These are phyloP conservation scores for Podila epigama DNA, from an alignment of 192 early-diverging fungal species.

Conservation along the genomic window DNA sequence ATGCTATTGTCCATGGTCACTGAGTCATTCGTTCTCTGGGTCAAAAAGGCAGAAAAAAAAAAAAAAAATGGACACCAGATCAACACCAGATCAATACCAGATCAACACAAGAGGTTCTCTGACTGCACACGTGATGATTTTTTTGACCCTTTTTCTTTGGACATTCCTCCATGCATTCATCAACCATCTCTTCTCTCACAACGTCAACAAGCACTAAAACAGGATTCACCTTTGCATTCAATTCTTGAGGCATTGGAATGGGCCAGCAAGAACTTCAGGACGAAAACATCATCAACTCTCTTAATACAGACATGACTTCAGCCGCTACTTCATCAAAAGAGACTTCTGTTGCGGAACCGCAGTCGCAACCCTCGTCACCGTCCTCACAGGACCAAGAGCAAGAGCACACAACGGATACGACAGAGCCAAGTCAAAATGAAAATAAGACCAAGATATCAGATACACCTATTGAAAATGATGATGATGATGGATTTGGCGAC, in stretches of 20 bases:
- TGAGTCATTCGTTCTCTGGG: neutral
- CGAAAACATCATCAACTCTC: neutral
- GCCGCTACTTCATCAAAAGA: neutral
- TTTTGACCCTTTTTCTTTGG: too few relatives aligned
- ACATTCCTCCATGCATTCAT: too few relatives aligned
- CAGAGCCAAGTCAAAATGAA: neutral
- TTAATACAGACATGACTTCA: neutral
- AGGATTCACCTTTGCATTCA: too few relatives aligned
- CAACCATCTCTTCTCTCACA: too few relatives aligned
- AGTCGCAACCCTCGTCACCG: too few relatives aligned
- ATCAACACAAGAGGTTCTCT: too few relatives aligned
- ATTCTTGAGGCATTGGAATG: slow-evolving; percentile 1
- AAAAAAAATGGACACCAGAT: neutral
- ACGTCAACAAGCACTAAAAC: too few relatives aligned
- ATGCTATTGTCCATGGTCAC: slow-evolving; percentile 21
- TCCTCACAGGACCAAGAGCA: neutral
- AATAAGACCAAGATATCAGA: neutral
- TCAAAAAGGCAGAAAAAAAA: neutral
- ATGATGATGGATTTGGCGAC: slow-evolving; percentile 15
- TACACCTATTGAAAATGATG: neutral
- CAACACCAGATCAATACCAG: too few relatives aligned
- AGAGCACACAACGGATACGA: neutral
- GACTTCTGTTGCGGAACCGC: neutral
- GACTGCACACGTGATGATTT: too few relatives aligned
- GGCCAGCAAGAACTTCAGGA: neutral